phyloP scores from a whole-genome alignment of 805 yeast species.

The Kregervanrija fluxuum region DNA sequence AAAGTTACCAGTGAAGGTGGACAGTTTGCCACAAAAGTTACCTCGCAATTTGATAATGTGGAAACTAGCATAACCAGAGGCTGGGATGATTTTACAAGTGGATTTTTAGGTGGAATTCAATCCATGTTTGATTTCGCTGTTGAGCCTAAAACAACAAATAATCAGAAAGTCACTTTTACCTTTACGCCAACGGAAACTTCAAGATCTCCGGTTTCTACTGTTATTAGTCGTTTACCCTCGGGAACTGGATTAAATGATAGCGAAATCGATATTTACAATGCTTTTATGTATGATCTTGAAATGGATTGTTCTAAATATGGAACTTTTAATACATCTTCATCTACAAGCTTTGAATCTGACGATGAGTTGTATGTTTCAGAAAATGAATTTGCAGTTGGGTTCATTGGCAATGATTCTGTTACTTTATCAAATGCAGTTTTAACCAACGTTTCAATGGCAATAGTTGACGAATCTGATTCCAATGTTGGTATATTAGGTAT shows the following conservation, averaged over 20 bases:
- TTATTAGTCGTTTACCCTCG: too few relatives aligned
- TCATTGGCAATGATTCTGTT: constrained; percentile 8
- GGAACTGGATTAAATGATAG: too few relatives aligned
- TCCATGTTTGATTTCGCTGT: too few relatives aligned
- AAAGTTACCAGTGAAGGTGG: constrained; percentile 3
- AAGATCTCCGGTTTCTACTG: too few relatives aligned
- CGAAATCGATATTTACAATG: background rate
- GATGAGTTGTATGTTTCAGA: constrained; percentile 3
- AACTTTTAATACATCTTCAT: constrained; percentile 8
- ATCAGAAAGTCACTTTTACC: too few relatives aligned
- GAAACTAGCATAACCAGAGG: constrained; percentile 3
- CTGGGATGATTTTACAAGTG: constrained; percentile 1
- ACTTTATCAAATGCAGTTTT: background rate
- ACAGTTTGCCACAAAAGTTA: constrained; percentile 5
- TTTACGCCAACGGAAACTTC: too few relatives aligned
- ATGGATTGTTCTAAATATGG: constrained; percentile 10
- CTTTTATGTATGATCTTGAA: background rate
- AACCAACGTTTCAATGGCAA: constrained; percentile 7
- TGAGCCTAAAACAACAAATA: too few relatives aligned
- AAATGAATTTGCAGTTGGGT: constrained; percentile 6
- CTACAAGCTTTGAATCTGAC: constrained; percentile 4
- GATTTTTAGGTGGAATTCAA: too few relatives aligned
- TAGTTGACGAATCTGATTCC: constrained; percentile 9
- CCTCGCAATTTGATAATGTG: constrained; percentile 3
- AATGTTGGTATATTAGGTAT: constrained; percentile 13